A percentile compares a stretch with the other conserved stretches of the same genome.
These are phyloP conservation scores for Syzygium grande DNA, from an alignment of 345 rosid species.

Conservation along the genomic window DNA sequence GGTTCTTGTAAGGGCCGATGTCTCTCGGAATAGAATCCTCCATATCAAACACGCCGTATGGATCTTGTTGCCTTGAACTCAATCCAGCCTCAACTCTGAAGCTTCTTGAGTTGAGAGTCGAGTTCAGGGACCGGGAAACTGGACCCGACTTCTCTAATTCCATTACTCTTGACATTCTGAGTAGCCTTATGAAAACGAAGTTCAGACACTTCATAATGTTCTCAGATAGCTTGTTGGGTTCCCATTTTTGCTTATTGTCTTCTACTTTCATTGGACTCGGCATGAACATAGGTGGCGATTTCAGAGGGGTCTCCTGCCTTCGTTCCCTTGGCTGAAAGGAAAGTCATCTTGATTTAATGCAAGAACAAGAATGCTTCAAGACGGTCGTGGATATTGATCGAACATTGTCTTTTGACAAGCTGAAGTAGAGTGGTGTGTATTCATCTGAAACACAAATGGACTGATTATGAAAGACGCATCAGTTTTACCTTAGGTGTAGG, in stretches of 20 bases:
- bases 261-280: slow-evolving; percentile 42
- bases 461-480: not conserved
- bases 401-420: not conserved
- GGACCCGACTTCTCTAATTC: slow-evolving; percentile 73
- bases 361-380: not conserved
- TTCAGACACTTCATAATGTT: slow-evolving; percentile 76
- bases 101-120: slow-evolving; percentile 57
- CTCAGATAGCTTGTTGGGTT: slow-evolving; percentile 85
- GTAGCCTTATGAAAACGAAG: slow-evolving; percentile 66
- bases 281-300: slow-evolving; percentile 44
- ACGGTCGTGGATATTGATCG: not conserved
- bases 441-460: not conserved
- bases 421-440: not conserved
- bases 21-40: slow-evolving; percentile 85
- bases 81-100: slow-evolving; percentile 50
- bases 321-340: slow-evolving; percentile 54
- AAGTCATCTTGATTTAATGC: not conserved
- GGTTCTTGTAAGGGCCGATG: slow-evolving; percentile 83
- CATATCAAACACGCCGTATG: slow-evolving; percentile 62
- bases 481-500: slow-evolving; percentile 58
- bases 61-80: slow-evolving; percentile 78
- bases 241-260: slow-evolving; percentile 57
- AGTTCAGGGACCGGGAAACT: slow-evolving; percentile 40
- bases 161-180: slow-evolving; percentile 76
- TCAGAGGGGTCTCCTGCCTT: slow-evolving; percentile 27